These are phyloP conservation scores for Maudiozyma serrabonitensis DNA, from an alignment of 805 yeast genomes.

Conservation along the genomic window DNA sequence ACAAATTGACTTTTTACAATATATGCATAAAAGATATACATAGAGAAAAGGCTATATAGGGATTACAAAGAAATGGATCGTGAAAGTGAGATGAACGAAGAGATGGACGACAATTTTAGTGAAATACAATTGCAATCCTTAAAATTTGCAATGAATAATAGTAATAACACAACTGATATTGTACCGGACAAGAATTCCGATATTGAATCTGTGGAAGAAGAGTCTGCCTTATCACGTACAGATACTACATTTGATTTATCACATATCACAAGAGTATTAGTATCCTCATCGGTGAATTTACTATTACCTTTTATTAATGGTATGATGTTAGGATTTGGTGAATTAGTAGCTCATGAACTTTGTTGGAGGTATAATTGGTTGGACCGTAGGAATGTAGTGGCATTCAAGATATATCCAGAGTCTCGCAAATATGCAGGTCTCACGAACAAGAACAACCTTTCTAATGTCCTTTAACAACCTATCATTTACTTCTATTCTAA, in stretches of 20 bases:
- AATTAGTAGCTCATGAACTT: conserved; percentile 84
- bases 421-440: conserved; percentile 8
- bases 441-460: background rate
- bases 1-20: too few species aligned
- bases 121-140: background rate
- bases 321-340: conserved; percentile 93
- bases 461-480: too few species aligned
- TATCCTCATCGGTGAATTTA: conserved; percentile 59
- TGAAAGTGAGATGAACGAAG: background rate
- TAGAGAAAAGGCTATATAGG: too few species aligned
- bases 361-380: conserved; percentile 72
- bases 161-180: too few species aligned
- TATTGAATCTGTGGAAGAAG: background rate
- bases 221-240: background rate
- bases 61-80: background rate
- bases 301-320: conserved; percentile 86
- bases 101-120: background rate
- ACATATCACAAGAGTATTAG: conserved; percentile 50
- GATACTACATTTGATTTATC: conserved; percentile 80
- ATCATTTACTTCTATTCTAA: too few species aligned
- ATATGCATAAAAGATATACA: too few species aligned
- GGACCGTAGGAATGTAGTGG: conserved; percentile 53
- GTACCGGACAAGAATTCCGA: too few species aligned
- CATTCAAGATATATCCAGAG: conserved; percentile 22
- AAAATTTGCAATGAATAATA: conserved; percentile 1